Percentiles rank a stretch among this genome's conserved stretches.
Conservation (phyloP, 805 yeast species). For the Teunomyces stri region DNA sequence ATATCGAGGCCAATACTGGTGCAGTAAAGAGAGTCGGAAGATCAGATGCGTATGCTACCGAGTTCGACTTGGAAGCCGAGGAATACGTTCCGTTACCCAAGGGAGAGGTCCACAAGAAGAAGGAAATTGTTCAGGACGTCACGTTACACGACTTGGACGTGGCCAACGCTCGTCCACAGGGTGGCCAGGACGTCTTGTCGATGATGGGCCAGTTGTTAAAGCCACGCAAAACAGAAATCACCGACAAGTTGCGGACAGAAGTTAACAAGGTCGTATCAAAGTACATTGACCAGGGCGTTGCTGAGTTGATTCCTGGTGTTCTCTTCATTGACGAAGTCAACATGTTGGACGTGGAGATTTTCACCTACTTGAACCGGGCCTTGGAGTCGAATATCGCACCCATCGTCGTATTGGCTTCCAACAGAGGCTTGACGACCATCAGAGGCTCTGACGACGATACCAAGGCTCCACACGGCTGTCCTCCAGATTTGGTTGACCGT, state of each 20-base stretch:
- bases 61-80: slow-evolving; percentile 96
- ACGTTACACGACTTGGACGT: slow-evolving; percentile 94
- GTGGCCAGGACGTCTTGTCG: slow-evolving; percentile 93
- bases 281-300: slow-evolving; percentile 97
- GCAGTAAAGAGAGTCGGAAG: slow-evolving; percentile 96
- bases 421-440: slow-evolving; percentile 88
- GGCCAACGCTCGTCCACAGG: slow-evolving; percentile 93
- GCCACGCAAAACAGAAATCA: slow-evolving; percentile 94
- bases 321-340: slow-evolving; percentile 97
- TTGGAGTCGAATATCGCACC: slow-evolving; percentile 91
- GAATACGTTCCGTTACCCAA: slow-evolving; percentile 98
- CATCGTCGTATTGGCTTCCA: slow-evolving; percentile 91
- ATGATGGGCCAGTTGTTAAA: slow-evolving; percentile 97
- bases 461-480: slow-evolving; percentile 93
- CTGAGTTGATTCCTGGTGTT: slow-evolving; percentile 97
- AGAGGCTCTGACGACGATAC: slow-evolving; percentile 84
- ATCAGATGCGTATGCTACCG: slow-evolving; percentile 98
- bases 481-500: slow-evolving; percentile 91
- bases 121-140: slow-evolving; percentile 96
- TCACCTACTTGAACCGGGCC: slow-evolving; percentile 91
- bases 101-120: slow-evolving; percentile 97
- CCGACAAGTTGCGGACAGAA: slow-evolving; percentile 90
- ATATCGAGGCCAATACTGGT: slow-evolving; percentile 96
- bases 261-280: slow-evolving; percentile 94
- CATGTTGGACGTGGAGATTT: slow-evolving; percentile 96